Evolutionary conservation across 139 green algal genomes (phyloP).

Genomic region (Parachlorella kessleri): DNA sequence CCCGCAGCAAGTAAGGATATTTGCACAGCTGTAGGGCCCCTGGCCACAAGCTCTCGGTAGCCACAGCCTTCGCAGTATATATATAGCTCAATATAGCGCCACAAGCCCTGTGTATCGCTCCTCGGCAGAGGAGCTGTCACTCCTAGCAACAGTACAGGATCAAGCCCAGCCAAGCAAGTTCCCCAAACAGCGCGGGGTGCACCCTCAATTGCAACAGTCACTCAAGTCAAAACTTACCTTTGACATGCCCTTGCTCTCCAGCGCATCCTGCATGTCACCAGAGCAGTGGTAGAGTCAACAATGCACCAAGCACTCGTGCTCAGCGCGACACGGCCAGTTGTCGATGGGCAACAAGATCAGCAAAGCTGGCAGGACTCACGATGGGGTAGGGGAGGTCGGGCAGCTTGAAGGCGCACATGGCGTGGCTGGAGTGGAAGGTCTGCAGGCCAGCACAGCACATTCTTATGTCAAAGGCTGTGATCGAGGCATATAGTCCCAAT

Average conservation of each 20-base stretch:
- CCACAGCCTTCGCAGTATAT: too few species aligned
- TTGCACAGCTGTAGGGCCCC: neutral
- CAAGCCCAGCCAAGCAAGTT: too few species aligned
- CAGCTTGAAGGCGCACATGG: constrained; percentile 40
- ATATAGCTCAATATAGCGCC: too few species aligned
- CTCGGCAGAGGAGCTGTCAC: too few species aligned
- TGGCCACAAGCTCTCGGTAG: too few species aligned
- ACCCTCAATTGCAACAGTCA: too few species aligned
- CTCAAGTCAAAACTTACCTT: constrained; percentile 41
- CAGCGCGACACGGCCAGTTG: neutral
- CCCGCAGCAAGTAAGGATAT: neutral
- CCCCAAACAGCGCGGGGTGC: too few species aligned
- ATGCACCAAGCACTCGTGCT: neutral
- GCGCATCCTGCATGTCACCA: constrained; percentile 37
- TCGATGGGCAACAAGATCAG: neutral
- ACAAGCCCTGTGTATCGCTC: too few species aligned
- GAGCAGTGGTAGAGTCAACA: neutral
- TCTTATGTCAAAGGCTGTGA: too few species aligned
- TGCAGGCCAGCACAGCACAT: neutral
- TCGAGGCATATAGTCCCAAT: too few species aligned
- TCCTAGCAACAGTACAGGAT: too few species aligned
- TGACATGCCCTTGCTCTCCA: constrained; percentile 48
- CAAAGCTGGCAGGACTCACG: constrained; percentile 28
- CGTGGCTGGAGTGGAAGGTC: neutral
- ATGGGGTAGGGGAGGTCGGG: constrained; percentile 44